Percentiles rank a stretch among this genome's conserved stretches.
Evolutionary conservation across 352 stramenopile species (phyloP).

Genomic region (Phytophthora palmivora): DNA sequence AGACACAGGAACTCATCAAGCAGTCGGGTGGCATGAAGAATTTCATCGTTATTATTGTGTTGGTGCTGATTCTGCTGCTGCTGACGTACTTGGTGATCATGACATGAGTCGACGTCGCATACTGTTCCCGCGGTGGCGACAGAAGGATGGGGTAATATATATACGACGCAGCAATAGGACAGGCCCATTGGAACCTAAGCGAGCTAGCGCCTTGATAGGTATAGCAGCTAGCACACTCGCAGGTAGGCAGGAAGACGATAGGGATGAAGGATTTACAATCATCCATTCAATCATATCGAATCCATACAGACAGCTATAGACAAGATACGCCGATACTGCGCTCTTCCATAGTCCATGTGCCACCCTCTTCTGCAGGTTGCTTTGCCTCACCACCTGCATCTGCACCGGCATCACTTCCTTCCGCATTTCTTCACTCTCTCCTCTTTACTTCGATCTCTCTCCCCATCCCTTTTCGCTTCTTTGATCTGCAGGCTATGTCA

Average conservation of each 20-base stretch:
- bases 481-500: slow-evolving; percentile 34
- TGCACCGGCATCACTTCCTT: slow-evolving; percentile 15
- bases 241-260: slow-evolving; percentile 34
- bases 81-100: slow-evolving; percentile 91
- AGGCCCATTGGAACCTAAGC: not conserved
- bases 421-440: slow-evolving; percentile 5
- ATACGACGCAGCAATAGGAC: slow-evolving; percentile 18
- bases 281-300: slow-evolving; percentile 54
- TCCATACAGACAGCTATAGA: slow-evolving; percentile 47
- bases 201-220: slow-evolving; percentile 1
- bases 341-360: slow-evolving; percentile 36
- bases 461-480: slow-evolving; percentile 8
- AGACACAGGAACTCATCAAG: slow-evolving; percentile 88
- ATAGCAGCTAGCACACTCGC: slow-evolving; percentile 7
- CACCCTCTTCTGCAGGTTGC: slow-evolving; percentile 21
- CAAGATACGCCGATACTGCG: slow-evolving; percentile 29
- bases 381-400: not conserved
- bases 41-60: slow-evolving; percentile 88
- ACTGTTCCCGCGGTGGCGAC: not conserved
- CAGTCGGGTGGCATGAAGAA: slow-evolving; percentile 89
- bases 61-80: slow-evolving; percentile 83
- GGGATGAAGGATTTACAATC: slow-evolving; percentile 42
- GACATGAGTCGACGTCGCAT: slow-evolving; percentile 53
- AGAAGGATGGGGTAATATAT: slow-evolving; percentile 35
- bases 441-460: slow-evolving; percentile 23